A percentile compares a stretch with the other conserved stretches of the same genome.
These are phyloP conservation scores for Botryotinia narcissicola DNA, from an alignment of 2,329 filamentous ascomycete genomes.

Conservation along the genomic window DNA sequence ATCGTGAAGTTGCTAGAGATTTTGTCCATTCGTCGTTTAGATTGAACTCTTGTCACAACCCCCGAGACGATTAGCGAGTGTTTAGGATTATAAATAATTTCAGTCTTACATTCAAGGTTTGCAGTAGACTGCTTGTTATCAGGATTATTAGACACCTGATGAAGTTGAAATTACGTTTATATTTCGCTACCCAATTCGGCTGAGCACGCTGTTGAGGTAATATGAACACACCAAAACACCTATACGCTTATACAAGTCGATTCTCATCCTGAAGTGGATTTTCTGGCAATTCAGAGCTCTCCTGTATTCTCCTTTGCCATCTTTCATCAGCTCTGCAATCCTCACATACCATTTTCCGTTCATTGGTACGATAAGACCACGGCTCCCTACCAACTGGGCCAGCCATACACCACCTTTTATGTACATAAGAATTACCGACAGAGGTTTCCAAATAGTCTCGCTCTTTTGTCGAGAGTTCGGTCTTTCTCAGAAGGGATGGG, in stretches of 20 bases:
- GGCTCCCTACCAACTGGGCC: neutral
- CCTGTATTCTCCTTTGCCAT: neutral
- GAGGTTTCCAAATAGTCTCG: neutral
- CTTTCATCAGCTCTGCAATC: neutral
- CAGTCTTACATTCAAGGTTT: neutral
- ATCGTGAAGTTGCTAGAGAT: neutral
- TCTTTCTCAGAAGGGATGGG: neutral
- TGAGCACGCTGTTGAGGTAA: neutral
- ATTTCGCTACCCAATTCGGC: neutral
- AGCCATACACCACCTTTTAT: neutral
- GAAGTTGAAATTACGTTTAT: neutral
- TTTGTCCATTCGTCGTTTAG: neutral
- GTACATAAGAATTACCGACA: neutral
- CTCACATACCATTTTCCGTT: neutral
- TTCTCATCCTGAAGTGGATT: neutral
- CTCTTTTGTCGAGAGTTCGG: neutral
- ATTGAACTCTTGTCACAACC: neutral
- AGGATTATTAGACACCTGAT: neutral
- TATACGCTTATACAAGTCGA: neutral
- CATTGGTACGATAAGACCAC: neutral
- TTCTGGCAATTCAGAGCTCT: neutral
- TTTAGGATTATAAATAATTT: neutral
- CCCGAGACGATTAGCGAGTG: neutral
- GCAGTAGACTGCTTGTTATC: fast-evolving
- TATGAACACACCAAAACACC: neutral